Conservation (phyloP, 768 basidiomycete genomes). For the Psilocybe cubensis region DNA sequence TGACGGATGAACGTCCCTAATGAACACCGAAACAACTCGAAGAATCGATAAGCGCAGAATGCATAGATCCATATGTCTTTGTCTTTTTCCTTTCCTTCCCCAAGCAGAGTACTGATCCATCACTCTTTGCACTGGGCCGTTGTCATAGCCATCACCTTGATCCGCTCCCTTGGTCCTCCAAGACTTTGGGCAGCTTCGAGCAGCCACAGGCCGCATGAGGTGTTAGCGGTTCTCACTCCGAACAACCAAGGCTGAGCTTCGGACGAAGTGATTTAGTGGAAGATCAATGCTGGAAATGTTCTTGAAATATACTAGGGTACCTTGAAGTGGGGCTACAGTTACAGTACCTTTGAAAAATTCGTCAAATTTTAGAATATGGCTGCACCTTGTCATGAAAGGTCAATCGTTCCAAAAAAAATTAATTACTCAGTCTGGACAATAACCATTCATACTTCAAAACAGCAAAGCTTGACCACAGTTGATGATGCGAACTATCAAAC, state of each 20-base stretch:
- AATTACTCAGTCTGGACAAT: too few species aligned
- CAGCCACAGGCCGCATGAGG: too few species aligned
- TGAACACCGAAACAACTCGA: background rate
- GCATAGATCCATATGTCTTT: background rate
- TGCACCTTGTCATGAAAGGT: too few species aligned
- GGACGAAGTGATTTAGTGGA: background rate
- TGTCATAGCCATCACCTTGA: conserved; percentile 22
- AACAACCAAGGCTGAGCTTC: background rate
- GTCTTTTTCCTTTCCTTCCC: background rate
- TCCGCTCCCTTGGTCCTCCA: conserved; percentile 14
- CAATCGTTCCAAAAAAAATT: too few species aligned
- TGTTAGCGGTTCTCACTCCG: background rate
- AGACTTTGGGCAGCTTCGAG: too few species aligned
- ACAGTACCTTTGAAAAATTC: background rate
- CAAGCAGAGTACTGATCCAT: background rate
- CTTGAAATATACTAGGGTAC: background rate
- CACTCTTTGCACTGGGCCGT: background rate
- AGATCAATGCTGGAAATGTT: background rate
- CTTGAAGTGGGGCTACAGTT: background rate
- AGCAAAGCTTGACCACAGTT: background rate
- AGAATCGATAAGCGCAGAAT: background rate
- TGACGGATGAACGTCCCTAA: background rate
- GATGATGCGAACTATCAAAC: conserved; percentile 3
- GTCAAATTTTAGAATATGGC: too few species aligned
- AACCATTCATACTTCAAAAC: background rate